Evolutionary conservation across 495 filamentous ascomycete species (phyloP).

Genomic region (Achaetomiella virescens): DNA sequence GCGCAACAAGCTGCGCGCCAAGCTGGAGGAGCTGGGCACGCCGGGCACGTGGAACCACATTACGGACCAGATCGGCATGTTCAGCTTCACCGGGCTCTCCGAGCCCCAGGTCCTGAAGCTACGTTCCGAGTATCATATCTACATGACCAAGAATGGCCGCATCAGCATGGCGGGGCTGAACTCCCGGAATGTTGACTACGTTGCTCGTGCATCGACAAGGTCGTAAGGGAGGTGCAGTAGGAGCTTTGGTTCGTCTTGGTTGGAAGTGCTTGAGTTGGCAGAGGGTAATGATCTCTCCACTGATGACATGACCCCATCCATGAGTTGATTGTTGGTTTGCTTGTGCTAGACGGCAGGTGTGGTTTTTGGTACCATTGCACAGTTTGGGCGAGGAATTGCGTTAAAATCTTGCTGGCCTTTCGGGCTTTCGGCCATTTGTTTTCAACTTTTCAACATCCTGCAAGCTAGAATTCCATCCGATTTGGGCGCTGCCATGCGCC

Average conservation of each 20-base stretch:
- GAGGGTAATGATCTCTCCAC: too few relatives aligned
- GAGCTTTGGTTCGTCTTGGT: background rate
- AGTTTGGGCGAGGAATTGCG: background rate
- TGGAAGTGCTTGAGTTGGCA: too few relatives aligned
- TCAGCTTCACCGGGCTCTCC: constrained; percentile 87
- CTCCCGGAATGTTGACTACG: constrained; percentile 83
- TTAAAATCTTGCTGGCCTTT: background rate
- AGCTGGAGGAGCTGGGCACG: constrained; percentile 75
- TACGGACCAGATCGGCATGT: constrained; percentile 99
- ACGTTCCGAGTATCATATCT: constrained; percentile 76
- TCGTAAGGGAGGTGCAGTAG: constrained; percentile 57
- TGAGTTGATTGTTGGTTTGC: background rate
- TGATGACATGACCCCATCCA: too few relatives aligned
- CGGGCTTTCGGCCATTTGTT: background rate
- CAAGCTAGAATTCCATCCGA: background rate
- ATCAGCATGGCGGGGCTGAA: constrained; percentile 97
- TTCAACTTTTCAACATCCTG: background rate
- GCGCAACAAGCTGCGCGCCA: constrained; percentile 65
- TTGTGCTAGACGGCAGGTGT: background rate
- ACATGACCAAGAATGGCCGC: constrained; percentile 98
- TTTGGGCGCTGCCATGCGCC: background rate
- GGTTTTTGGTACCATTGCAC: too few relatives aligned
- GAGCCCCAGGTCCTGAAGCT: constrained; percentile 82
- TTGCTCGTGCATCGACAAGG: constrained; percentile 78
- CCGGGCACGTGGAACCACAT: constrained; percentile 95